phyloP scores from a whole-genome alignment of 345 rosid species.

The Linum tenue region DNA sequence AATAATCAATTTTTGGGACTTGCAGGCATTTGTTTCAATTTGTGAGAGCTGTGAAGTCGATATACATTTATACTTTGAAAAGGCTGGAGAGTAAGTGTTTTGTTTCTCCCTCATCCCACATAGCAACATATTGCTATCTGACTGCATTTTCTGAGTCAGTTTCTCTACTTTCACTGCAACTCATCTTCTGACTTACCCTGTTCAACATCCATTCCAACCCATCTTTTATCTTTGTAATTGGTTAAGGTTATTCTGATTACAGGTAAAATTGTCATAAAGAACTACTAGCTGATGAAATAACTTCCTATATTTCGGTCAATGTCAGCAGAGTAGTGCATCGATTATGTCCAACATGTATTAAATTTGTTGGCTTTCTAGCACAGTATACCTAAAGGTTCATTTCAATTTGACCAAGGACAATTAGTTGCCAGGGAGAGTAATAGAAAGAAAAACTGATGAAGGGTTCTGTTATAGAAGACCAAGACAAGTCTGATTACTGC shows the following conservation, averaged over 20 bases:
- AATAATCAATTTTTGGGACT: not conserved
- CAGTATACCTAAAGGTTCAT: not conserved
- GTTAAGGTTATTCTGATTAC: too few relatives aligned
- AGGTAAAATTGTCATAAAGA: not conserved
- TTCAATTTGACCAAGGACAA: not conserved
- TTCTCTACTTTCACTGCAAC: conserved; percentile 3
- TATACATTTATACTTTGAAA: conserved; percentile 69
- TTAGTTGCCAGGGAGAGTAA: not conserved
- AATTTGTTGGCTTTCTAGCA: not conserved
- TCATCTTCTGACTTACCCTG: conserved; percentile 5
- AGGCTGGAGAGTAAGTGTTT: conserved; percentile 84
- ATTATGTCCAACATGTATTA: not conserved
- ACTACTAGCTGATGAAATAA: not conserved
- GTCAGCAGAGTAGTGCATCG: not conserved
- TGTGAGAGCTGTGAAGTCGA: conserved; percentile 89
- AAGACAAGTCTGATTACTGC: too few relatives aligned
- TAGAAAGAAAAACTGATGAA: not conserved
- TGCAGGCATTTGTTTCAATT: conserved; percentile 83
- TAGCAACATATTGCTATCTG: not conserved
- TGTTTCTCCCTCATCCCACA: not conserved
- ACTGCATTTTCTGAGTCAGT: not conserved
- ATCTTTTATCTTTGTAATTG: not conserved
- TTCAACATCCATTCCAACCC: not conserved
- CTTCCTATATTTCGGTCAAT: not conserved
- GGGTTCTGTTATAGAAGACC: too few relatives aligned